Evolutionary conservation across 2,329 filamentous ascomycete species (phyloP).

Genomic region (Trichoderma simmonsii): DNA sequence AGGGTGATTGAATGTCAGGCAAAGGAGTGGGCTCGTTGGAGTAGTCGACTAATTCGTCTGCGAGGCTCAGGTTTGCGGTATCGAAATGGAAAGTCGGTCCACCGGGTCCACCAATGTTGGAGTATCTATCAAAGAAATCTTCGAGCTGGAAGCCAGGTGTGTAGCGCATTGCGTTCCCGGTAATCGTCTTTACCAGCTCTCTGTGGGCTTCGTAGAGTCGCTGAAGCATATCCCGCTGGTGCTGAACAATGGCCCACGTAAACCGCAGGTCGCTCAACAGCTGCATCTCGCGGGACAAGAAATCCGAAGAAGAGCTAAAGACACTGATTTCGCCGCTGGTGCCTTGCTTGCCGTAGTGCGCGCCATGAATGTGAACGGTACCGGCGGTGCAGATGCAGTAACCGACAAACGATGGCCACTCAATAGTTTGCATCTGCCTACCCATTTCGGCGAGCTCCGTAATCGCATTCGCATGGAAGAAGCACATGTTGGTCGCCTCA

Average conservation of each 20-base stretch:
- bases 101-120: conserved; percentile 53
- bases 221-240: conserved; percentile 76
- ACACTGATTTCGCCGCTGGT: conserved; percentile 56
- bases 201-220: conserved; percentile 74
- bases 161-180: conserved; percentile 64
- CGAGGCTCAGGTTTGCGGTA: conserved; percentile 68
- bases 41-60: conserved; percentile 62
- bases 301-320: conserved; percentile 62
- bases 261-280: conserved; percentile 72
- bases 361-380: conserved; percentile 83
- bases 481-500: conserved; percentile 84
- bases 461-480: conserved; percentile 81
- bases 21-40: conserved; percentile 53
- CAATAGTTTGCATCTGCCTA: conserved; percentile 68
- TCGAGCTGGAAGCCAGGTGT: conserved; percentile 79
- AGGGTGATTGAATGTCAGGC: conserved; percentile 47
- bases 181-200: conserved; percentile 71
- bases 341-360: conserved; percentile 65
- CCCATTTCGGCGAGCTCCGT: conserved; percentile 78
- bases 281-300: conserved; percentile 74
- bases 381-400: conserved; percentile 85
- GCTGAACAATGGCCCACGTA: conserved; percentile 73
- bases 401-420: conserved; percentile 83
- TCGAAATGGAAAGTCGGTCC: conserved; percentile 65
- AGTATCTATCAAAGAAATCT: conserved; percentile 82